Evolutionary conservation across 83 land plant genomes (phyloP), one percentile per base, ranked within the genome.

Genomic region (Picea mariana): DNA sequence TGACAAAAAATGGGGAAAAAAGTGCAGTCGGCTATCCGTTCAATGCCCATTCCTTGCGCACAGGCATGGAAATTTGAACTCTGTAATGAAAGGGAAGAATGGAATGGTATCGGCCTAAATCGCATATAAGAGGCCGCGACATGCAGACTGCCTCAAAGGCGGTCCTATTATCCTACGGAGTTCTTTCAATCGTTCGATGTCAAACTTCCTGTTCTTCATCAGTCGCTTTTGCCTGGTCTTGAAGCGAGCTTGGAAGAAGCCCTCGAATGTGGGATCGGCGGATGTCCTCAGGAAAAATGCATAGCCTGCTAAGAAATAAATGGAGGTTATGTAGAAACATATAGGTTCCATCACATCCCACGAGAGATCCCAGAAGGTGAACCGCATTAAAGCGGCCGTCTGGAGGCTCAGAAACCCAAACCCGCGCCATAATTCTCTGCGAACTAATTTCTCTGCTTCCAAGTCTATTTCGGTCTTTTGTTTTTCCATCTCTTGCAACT

Each of bases 291-390:
- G 58, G 38, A 80, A 84, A 34, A 77, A 84, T 24, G 18, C 52
- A 62, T 80, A 84, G 21, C 85, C 83, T 2, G 31, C 60, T 6
- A 84, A 38, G 42, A 84, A 52, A 34, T 65, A 40, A 21, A 71
- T 52, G 13, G 83, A 77, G 8, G 83, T 84, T 42, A 84, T 8
- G 34, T 67, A 80, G 20, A 84, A 80, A 6, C 64, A 65, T 6
- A 84, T 71, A 44, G 85, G 83, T 34, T 80, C 85, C 85, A 84
- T 84, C 27, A 84, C 63, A 67, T 84, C 78, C 85, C 83, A 84
- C 16, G 85, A 84, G 9, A 83, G 20, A 12, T 79, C 84, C 86
- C 86, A 84, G 42, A 81, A 84, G 1, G 86, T 84, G 6, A 81
- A 23, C 63, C 86, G 61, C 21, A 84, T 65, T 38, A 81, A 81